These are phyloP conservation scores for Graphilbum fragrans DNA, from an alignment of 2,329 filamentous ascomycete genomes.

Conservation along the genomic window DNA sequence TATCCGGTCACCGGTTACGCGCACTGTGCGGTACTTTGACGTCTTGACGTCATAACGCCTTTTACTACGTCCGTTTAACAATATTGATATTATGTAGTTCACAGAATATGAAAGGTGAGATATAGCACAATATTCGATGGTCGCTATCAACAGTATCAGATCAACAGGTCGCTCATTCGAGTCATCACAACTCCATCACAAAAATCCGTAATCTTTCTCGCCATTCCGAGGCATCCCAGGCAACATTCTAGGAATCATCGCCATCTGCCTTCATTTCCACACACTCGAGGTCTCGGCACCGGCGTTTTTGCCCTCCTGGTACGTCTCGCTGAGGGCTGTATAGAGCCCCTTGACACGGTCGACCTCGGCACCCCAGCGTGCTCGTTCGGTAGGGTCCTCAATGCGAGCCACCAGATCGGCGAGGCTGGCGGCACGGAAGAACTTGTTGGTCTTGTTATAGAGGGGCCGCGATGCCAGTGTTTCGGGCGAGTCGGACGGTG, in stretches of 20 bases:
- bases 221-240: not conserved
- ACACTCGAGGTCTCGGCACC: conserved; percentile 32
- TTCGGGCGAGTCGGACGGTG: conserved; percentile 22
- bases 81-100: too few species aligned
- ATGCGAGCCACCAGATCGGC: conserved; percentile 26
- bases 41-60: too few species aligned
- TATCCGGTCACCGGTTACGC: too few species aligned
- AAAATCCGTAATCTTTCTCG: too few species aligned
- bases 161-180: too few species aligned
- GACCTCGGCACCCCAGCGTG: conserved; percentile 26
- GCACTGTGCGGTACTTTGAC: too few species aligned
- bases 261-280: conserved; percentile 26
- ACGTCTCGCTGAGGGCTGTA: conserved; percentile 30
- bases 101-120: too few species aligned
- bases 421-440: conserved; percentile 34
- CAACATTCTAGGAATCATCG: too few species aligned
- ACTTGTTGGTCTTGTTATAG: conserved; percentile 44
- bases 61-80: too few species aligned
- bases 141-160: too few species aligned
- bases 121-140: too few species aligned
- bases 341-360: conserved; percentile 36
- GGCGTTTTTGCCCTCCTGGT: conserved; percentile 32
- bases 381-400: conserved; percentile 19
- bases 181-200: too few species aligned
- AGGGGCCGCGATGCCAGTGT: conserved; percentile 26